Percentiles rank a stretch among this genome's conserved stretches.
These are phyloP conservation scores for Magnaporthales sp. DNA, from an alignment of 2,329 filamentous ascomycete genomes.

Conservation along the genomic window DNA sequence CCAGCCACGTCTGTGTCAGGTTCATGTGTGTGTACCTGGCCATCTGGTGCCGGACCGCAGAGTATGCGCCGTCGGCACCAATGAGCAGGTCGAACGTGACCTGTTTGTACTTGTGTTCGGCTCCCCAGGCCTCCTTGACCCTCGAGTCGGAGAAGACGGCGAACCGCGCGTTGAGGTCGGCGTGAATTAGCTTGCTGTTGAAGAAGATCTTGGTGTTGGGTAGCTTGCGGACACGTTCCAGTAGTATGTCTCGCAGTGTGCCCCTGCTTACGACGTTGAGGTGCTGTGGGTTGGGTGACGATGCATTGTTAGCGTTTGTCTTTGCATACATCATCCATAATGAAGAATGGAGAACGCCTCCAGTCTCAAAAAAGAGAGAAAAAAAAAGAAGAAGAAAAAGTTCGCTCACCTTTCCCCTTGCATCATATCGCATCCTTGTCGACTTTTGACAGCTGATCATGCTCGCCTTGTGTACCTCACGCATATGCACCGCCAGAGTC, in stretches of 20 bases:
- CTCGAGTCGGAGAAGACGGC: slow-evolving; percentile 72
- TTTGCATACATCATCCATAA: background rate
- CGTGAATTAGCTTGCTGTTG: slow-evolving; percentile 84
- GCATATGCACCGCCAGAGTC: slow-evolving; percentile 87
- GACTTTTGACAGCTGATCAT: slow-evolving; percentile 61
- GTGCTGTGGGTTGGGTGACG: slow-evolving; percentile 39
- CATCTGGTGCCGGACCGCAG: slow-evolving; percentile 55
- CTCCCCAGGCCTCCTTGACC: slow-evolving; percentile 29
- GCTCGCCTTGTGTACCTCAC: slow-evolving; percentile 81
- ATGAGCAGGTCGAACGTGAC: slow-evolving; percentile 5
- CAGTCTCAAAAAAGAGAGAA: no score
- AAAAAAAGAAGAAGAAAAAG: no score
- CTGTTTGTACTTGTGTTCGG: slow-evolving; percentile 24
- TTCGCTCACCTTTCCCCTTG: slow-evolving; percentile 65
- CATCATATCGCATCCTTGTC: slow-evolving; percentile 80
- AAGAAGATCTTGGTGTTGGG: slow-evolving; percentile 90
- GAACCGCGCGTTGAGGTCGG: slow-evolving; percentile 68
- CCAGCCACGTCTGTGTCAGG: slow-evolving; percentile 90
- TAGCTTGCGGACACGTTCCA: slow-evolving; percentile 74
- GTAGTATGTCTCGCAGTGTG: slow-evolving; percentile 70
- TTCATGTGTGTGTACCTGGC: slow-evolving; percentile 93
- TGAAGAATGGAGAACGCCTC: background rate
- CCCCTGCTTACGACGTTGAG: slow-evolving; percentile 83
- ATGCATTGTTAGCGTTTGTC: background rate
- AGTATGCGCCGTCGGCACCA: slow-evolving; percentile 6